These are phyloP conservation scores for Suillus paluster DNA, from an alignment of 768 basidiomycete species.

Conservation along the genomic window DNA sequence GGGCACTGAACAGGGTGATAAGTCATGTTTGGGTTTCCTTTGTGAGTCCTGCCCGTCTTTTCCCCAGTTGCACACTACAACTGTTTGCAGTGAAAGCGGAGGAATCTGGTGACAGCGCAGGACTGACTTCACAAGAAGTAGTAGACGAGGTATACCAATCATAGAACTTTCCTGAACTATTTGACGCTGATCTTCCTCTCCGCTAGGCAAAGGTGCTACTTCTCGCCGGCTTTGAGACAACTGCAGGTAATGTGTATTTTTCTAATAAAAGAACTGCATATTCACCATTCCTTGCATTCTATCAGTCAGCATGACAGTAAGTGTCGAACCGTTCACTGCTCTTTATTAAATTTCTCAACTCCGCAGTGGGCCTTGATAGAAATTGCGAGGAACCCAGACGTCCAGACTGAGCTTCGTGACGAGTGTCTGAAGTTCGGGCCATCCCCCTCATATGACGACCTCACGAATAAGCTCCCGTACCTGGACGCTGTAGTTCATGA, in stretches of 20 bases:
- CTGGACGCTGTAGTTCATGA: slow-evolving; percentile 48
- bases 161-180: not conserved
- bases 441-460: slow-evolving; percentile 44
- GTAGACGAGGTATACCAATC: not conserved
- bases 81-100: not conserved
- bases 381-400: slow-evolving; percentile 29
- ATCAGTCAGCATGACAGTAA: slow-evolving; percentile 16
- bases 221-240: slow-evolving; percentile 20
- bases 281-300: not conserved
- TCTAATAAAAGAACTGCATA: not conserved
- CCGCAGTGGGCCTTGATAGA: slow-evolving; percentile 40
- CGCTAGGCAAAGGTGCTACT: slow-evolving; percentile 16
- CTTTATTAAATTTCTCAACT: not conserved
- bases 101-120: not conserved
- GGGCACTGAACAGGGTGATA: slow-evolving; percentile 17
- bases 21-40: not conserved
- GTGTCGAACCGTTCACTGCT: not conserved
- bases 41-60: not conserved
- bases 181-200: not conserved
- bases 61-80: not conserved
- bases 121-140: not conserved
- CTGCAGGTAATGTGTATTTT: slow-evolving; percentile 26
- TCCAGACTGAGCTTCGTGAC: slow-evolving; percentile 31
- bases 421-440: slow-evolving; percentile 27
- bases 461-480: slow-evolving; percentile 40